These are phyloP conservation scores for Cystoisospora suis DNA, from an alignment of 169 alveolate genomes.

Conservation along the genomic window DNA sequence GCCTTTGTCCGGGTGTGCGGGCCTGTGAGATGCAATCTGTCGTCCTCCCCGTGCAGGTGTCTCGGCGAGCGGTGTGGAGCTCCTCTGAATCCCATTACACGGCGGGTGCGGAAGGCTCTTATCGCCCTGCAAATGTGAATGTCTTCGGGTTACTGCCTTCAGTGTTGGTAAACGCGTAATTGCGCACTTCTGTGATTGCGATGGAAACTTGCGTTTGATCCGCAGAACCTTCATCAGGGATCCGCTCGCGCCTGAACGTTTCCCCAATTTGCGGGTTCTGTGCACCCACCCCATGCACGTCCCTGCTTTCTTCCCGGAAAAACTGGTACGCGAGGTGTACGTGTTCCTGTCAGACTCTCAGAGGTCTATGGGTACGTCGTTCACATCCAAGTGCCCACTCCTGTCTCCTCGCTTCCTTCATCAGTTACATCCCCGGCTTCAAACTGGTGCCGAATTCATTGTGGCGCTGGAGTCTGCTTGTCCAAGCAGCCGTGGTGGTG, in stretches of 20 bases:
- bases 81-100: too few species aligned
- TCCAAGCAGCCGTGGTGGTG: too few species aligned
- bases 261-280: constrained; percentile 17
- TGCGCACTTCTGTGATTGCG: too few species aligned
- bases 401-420: constrained; percentile 8
- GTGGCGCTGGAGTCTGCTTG: background rate
- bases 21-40: too few species aligned
- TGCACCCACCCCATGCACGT: constrained; percentile 30
- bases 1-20: too few species aligned
- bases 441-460: background rate
- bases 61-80: too few species aligned
- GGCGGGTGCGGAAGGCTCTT: too few species aligned
- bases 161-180: too few species aligned
- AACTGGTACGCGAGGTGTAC: background rate
- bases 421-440: background rate
- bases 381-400: constrained; percentile 11
- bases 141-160: too few species aligned
- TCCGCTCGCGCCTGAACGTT: background rate
- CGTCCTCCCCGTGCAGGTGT: too few species aligned
- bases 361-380: background rate
- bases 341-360: background rate
- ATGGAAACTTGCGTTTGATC: too few species aligned
- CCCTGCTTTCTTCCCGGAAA: constrained; percentile 10
- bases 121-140: too few species aligned
- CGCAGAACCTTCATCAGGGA: background rate